Evolutionary conservation across 805 yeast species (phyloP), one percentile per base, ranked within the genome.

Genomic region (Pichia nakasei): DNA sequence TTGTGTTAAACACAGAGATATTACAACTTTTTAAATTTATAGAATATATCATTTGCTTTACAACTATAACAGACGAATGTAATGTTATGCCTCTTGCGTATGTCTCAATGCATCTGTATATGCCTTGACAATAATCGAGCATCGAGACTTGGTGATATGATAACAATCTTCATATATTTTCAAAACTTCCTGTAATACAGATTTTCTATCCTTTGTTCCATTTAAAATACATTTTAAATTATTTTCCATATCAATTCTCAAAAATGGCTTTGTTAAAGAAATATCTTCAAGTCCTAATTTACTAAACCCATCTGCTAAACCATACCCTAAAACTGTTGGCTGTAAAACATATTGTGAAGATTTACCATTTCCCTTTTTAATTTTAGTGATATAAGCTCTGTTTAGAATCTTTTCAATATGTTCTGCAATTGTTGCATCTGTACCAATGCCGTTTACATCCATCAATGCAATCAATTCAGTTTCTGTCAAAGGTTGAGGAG

Each of bases 361-460:
- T 47, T 63, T 68, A 9, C 70, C 67, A 38, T 68, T 35, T 6
- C 64, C 57, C 12, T 37, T 24, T 42, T 59, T 64, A 17, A 51
- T 52, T 50, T 72, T 78, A 17, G 61, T 64, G 5, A 85, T 75
- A 55, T 89, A 94, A 18, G 78, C 77, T 42, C 98, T 65, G 11
- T 61, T 60, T 24, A 74, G 64, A 36, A 93, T 79, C 57, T 85
- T 89, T 46, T 84, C 88, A 33, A 93, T 93, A 62, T 93, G 99
- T 36, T 93, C 98, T 0, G 97, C 98, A 63, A 93, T 94, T 0
- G 99, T 93, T 1, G 99, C 99, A 67, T 93, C 99, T 0, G 99
- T 93, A 3, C 99, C 99, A 37, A 93, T 93, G 0, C 97, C 97
- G 61, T 93, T 93, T 11, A 80, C 85, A 66, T 94, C 97, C 99